Evolutionary conservation across 164 flowering plant species (phyloP).

Genomic region (Nelumbo lutea): DNA sequence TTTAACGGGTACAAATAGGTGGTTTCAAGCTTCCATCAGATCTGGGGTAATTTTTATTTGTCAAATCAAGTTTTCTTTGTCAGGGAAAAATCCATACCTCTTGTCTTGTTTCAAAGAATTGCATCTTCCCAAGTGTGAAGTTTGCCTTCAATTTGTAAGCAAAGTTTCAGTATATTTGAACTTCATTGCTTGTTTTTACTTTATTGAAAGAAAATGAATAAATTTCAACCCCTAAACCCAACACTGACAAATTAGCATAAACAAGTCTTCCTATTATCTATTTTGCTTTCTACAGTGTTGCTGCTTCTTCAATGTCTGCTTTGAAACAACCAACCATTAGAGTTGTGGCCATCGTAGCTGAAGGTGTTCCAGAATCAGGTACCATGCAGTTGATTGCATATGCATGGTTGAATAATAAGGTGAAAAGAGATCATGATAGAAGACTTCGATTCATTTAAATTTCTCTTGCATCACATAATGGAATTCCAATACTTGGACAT

Average conservation of each 20-base stretch:
- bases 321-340: slow-evolving; percentile 91
- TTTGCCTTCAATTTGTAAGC: too few species aligned
- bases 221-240: too few species aligned
- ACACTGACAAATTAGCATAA: too few species aligned
- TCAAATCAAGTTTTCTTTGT: too few species aligned
- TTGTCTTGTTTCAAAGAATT: too few species aligned
- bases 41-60: slow-evolving; percentile 81
- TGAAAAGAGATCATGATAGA: slow-evolving; percentile 12
- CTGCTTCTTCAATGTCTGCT: slow-evolving; percentile 92
- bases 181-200: too few species aligned
- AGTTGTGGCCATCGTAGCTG: slow-evolving; percentile 97
- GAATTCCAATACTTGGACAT: background rate
- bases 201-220: too few species aligned
- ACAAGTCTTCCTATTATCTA: too few species aligned
- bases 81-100: too few species aligned
- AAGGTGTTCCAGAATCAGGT: slow-evolving; percentile 97
- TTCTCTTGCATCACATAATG: background rate
- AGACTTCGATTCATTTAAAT: background rate
- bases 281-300: slow-evolving; percentile 56
- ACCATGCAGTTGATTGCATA: slow-evolving; percentile 91
- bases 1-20: slow-evolving; percentile 81
- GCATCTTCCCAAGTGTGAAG: too few species aligned
- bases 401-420: slow-evolving; percentile 95
- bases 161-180: too few species aligned
- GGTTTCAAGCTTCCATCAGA: slow-evolving; percentile 89